Evolutionary conservation across 805 yeast genomes (phyloP).

Genomic region (Pichia californica): DNA sequence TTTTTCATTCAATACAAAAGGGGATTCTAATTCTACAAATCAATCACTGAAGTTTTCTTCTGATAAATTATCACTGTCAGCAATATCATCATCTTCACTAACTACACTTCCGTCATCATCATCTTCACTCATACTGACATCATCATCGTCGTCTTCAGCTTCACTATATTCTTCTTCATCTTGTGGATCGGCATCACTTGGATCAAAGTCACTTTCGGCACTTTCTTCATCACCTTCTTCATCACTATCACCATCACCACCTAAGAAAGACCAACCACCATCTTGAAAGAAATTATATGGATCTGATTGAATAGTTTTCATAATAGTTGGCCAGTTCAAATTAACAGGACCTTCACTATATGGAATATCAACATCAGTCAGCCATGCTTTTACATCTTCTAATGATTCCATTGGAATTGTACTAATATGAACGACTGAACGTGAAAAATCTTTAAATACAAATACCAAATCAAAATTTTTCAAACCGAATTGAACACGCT

Average conservation of each 20-base stretch:
- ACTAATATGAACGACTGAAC: conserved; percentile 86
- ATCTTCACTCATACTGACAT: conserved; percentile 15
- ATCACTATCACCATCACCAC: conserved; percentile 79
- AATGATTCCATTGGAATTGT: conserved; percentile 89
- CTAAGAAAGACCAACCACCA: conserved; percentile 95
- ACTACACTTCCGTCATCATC: conserved; percentile 18
- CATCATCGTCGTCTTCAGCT: conserved; percentile 21
- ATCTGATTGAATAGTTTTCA: conserved; percentile 88
- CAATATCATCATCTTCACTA: conserved; percentile 24
- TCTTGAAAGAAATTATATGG: conserved; percentile 90
- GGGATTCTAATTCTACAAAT: background rate
- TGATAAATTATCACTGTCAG: conserved; percentile 24
- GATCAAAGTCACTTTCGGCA: conserved; percentile 58
- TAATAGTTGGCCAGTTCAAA: conserved; percentile 90
- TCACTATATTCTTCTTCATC: conserved; percentile 41
- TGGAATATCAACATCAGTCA: conserved; percentile 96
- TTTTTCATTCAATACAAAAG: too few relatives aligned
- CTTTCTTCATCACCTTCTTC: conserved; percentile 64
- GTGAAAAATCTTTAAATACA: conserved; percentile 83
- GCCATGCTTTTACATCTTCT: conserved; percentile 93
- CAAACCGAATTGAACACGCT: conserved; percentile 95
- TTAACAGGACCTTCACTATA: conserved; percentile 91
- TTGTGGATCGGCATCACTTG: conserved; percentile 52
- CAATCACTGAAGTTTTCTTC: conserved; percentile 29
- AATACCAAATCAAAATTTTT: conserved; percentile 96